phyloP scores from a whole-genome alignment of 116 monocot species.

The Trichopus zeylanicus region DNA sequence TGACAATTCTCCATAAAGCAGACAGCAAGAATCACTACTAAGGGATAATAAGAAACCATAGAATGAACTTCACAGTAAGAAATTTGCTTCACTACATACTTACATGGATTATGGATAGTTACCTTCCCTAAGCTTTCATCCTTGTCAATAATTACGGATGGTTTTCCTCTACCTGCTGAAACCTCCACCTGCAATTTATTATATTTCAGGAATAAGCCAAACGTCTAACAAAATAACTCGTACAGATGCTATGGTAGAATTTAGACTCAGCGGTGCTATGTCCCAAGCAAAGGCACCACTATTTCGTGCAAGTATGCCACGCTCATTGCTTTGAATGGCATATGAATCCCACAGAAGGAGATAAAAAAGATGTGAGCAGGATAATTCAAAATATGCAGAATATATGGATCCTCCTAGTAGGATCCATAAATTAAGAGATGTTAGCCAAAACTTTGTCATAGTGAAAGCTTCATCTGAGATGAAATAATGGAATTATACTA shows the following conservation, averaged over 20 bases:
- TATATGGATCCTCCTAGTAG: not conserved
- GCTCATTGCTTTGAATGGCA: slow-evolving; percentile 88
- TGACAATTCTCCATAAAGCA: not conserved
- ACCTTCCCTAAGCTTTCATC: slow-evolving; percentile 88
- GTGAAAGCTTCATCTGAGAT: no score
- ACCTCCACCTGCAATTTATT: slow-evolving; percentile 65
- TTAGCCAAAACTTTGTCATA: no score
- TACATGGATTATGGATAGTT: slow-evolving; percentile 1
- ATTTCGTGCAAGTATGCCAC: slow-evolving; percentile 76
- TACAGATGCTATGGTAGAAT: not conserved
- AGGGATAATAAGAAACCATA: no score
- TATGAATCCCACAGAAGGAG: slow-evolving; percentile 46
- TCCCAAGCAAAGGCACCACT: slow-evolving; percentile 83
- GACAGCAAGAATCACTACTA: not conserved
- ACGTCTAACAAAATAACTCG: not conserved
- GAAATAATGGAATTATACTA: no score
- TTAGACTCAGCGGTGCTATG: slow-evolving; percentile 60
- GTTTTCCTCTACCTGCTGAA: slow-evolving; percentile 79
- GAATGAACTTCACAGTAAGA: no score
- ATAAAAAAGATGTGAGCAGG: not conserved
- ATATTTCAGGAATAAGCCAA: not conserved
- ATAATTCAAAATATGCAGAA: not conserved
- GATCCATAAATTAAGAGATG: no score
- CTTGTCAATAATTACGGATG: slow-evolving; percentile 50
- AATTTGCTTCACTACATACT: no score